Evolutionary conservation across 208 protist genomes (phyloP).

Genomic region (Jaenimonas drosophilae): DNA sequence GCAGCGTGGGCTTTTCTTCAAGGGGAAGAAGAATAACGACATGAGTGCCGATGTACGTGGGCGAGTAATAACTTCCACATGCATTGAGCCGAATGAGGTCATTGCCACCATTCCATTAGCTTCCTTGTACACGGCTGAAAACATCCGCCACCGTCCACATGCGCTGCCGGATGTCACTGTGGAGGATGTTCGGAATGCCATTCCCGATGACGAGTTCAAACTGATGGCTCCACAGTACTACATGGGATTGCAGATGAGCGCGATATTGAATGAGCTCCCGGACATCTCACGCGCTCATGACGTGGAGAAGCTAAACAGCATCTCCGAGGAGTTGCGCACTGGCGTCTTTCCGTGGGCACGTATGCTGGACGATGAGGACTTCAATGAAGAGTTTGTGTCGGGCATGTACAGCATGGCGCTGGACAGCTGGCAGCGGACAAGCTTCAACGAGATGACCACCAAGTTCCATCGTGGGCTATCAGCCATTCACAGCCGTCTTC

Average conservation of each 20-base stretch:
- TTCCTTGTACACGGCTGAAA: slow-evolving; percentile 50
- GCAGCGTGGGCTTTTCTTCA: slow-evolving; percentile 71
- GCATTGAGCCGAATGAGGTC: slow-evolving; percentile 49
- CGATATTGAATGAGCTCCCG: slow-evolving; percentile 55
- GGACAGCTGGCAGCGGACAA: slow-evolving; percentile 79
- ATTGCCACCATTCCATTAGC: slow-evolving; percentile 74
- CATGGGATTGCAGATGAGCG: slow-evolving; percentile 70
- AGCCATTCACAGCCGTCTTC: slow-evolving; percentile 38
- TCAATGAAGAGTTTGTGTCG: slow-evolving; percentile 81
- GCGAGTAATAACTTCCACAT: too few relatives aligned
- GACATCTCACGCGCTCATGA: slow-evolving; percentile 36
- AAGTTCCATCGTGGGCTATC: slow-evolving; percentile 56
- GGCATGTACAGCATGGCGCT: slow-evolving; percentile 88
- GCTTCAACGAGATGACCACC: slow-evolving; percentile 77
- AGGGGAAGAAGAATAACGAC: slow-evolving; percentile 5
- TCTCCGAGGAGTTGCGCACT: slow-evolving; percentile 25
- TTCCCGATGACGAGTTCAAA: slow-evolving; percentile 64
- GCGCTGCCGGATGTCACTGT: slow-evolving; percentile 42
- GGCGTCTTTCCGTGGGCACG: slow-evolving; percentile 72
- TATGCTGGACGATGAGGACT: slow-evolving; percentile 86
- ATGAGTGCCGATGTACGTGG: background rate
- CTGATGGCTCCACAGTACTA: slow-evolving; percentile 83
- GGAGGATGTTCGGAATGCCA: slow-evolving; percentile 41
- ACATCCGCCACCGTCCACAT: slow-evolving; percentile 62
- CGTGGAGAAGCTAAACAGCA: slow-evolving; percentile 24